phyloP scores from a whole-genome alignment of 768 basidiomycete genomes.

The Cystofilobasidium macerans region DNA sequence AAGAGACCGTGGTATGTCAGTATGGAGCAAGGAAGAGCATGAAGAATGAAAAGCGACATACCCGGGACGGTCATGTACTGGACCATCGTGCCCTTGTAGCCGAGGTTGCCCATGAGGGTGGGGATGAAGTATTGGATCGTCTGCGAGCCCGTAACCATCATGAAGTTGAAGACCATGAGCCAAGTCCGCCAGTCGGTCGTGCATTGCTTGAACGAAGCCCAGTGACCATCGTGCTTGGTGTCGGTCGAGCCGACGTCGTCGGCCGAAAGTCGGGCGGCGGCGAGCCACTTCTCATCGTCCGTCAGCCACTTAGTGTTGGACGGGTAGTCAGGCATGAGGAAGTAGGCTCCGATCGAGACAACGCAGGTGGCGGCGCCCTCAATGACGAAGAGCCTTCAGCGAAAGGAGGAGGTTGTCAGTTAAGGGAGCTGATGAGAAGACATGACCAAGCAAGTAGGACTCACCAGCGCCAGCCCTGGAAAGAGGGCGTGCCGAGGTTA shows the following conservation, averaged over 20 bases:
- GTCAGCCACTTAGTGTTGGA: slow-evolving; percentile 33
- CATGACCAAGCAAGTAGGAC: not conserved
- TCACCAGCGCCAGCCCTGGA: slow-evolving; percentile 36
- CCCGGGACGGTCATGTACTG: slow-evolving; percentile 39
- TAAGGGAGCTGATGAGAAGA: not conserved
- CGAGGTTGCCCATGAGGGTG: slow-evolving; percentile 33
- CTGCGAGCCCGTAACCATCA: slow-evolving; percentile 15
- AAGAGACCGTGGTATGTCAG: not conserved
- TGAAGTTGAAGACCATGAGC: not conserved
- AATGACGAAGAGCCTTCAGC: slow-evolving; percentile 35
- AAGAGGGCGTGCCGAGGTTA: slow-evolving; percentile 26
- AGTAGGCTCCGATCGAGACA: slow-evolving; percentile 30
- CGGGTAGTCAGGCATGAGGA: slow-evolving; percentile 37
- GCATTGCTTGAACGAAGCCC: not conserved
- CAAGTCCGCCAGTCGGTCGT: slow-evolving; percentile 6
- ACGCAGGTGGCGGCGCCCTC: slow-evolving; percentile 34
- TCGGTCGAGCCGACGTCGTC: slow-evolving; percentile 8
- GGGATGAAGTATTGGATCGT: slow-evolving; percentile 8
- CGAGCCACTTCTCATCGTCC: slow-evolving; percentile 15
- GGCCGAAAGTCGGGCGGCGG: slow-evolving; percentile 3
- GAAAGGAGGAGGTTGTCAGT: not conserved
- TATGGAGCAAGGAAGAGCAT: slow-evolving; percentile 26
- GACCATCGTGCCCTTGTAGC: slow-evolving; percentile 28
- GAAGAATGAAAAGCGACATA: slow-evolving; percentile 30
- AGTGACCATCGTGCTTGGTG: not conserved